A percentile compares a stretch with the other conserved stretches of the same genome.
phyloP scores from a whole-genome alignment of 495 filamentous ascomycete genomes.

The Xylaria acuta region DNA sequence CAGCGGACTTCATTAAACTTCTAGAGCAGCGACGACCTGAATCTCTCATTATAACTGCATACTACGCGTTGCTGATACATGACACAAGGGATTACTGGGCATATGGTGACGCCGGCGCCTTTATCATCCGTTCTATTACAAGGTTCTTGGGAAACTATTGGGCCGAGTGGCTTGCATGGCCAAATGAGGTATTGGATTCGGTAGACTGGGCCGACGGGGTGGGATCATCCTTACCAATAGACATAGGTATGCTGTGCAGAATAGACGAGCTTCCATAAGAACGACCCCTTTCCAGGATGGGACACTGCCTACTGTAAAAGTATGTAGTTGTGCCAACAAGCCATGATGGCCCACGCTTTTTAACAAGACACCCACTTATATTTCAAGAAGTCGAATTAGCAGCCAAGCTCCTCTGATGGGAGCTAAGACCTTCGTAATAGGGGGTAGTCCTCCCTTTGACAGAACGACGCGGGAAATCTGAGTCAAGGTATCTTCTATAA shows the following conservation, averaged over 20 bases:
- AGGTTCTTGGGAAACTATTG: slow-evolving; percentile 43
- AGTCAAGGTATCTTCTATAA: neutral
- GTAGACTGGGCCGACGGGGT: neutral
- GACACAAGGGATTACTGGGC: slow-evolving; percentile 42
- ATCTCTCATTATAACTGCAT: slow-evolving; percentile 51
- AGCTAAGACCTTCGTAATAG: neutral
- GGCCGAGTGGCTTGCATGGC: slow-evolving; percentile 46
- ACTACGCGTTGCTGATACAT: slow-evolving; percentile 49
- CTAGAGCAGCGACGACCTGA: slow-evolving; percentile 46
- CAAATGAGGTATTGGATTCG: slow-evolving; percentile 29
- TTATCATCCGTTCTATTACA: slow-evolving; percentile 41
- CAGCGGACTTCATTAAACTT: slow-evolving; percentile 43
- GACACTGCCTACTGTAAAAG: neutral
- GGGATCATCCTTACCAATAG: neutral
- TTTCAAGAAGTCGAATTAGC: neutral
- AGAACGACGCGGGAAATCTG: neutral
- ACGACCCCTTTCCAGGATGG: neutral
- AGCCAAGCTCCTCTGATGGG: neutral
- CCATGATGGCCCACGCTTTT: neutral
- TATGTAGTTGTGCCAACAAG: neutral
- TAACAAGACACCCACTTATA: too few relatives aligned
- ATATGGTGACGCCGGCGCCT: slow-evolving; percentile 43
- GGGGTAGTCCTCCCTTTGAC: neutral
- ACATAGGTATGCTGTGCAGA: neutral
- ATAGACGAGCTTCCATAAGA: neutral